Evolutionary conservation across 2,329 filamentous ascomycete genomes (phyloP), one percentile per base, ranked within the genome.

Genomic region (Pyricularia sp.): DNA sequence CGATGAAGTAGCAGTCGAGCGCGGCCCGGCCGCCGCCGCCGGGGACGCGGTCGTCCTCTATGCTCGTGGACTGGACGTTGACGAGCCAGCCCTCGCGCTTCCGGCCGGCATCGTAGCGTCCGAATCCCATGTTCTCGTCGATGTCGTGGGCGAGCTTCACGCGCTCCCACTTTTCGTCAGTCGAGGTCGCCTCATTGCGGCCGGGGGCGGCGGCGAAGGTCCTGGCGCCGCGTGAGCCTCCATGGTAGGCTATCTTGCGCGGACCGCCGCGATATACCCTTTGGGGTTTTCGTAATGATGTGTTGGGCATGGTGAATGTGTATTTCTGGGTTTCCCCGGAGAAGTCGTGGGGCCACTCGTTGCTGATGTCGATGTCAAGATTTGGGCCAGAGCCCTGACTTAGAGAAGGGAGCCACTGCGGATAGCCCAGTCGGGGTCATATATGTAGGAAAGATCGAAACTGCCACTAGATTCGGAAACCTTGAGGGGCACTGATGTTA

Each of bases 1-100:
- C 92, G 70, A 99, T 90, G 80, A 99, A 99, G 82, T 97, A 99
- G 80, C 93, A 97, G 81, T 99, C 95, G 69, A 99, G 88, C 10
- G 92, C 95, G 0, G 95, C 91, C 72, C 93, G 89, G 55, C 95
- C 95, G 69, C 92, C 92, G 55, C 95, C 95, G 70, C 92, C 92
- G 1, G 91, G 90, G 64, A 92, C 86, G 73, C 92, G 92, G 20
- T 94, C 86, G 77, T 98, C 94, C 78, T 97, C 84, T 83, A 99
- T 85, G 14, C 89, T 88, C 0, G 95, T 98, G 58, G 93, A 89
- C 77, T 97, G 92, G 81, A 98, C 92, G 76, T 98, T 99, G 74
- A 94, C 92, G 4, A 99, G 87, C 95, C 95, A 99, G 72, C 96
- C 87, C 76, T 89, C 91, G 73, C 82, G 84, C 80, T 90, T 93